These are phyloP conservation scores for Millerozyma acaciae DNA, from an alignment of 805 yeast species.

Conservation along the genomic window DNA sequence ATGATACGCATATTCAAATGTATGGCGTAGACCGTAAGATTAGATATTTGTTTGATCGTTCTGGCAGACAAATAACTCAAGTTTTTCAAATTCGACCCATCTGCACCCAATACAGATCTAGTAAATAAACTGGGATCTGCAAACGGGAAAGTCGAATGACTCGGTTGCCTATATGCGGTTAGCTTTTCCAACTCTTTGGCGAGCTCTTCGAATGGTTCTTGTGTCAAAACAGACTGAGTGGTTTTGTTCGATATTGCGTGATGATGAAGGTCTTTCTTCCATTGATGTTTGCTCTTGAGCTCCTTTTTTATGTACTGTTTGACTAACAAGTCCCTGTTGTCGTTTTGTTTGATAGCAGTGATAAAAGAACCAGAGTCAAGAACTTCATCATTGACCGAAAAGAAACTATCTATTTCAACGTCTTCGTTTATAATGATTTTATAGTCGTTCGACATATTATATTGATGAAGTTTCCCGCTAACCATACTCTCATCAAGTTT, in stretches of 20 bases:
- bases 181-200: constrained; percentile 12
- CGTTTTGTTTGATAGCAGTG: constrained; percentile 12
- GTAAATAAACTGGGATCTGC: not conserved
- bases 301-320: constrained; percentile 10
- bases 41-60: constrained; percentile 13
- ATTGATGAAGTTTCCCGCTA: too few species aligned
- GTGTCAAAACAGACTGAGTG: constrained; percentile 5
- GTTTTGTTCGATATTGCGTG: not conserved
- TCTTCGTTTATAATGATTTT: constrained; percentile 4
- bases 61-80: constrained; percentile 18
- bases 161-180: constrained; percentile 1
- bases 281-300: not conserved
- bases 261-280: not conserved
- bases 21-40: constrained; percentile 14
- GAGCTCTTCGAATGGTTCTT: constrained; percentile 18
- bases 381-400: constrained; percentile 21
- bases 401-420: constrained; percentile 9
- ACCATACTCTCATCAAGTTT: too few species aligned
- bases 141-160: not conserved
- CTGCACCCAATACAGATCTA: not conserved
- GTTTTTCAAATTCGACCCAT: constrained; percentile 3
- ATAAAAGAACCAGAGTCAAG: constrained; percentile 27
- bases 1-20: constrained; percentile 17
- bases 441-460: too few species aligned
- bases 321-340: constrained; percentile 11